These are phyloP conservation scores for Neurospora terricola DNA, from an alignment of 495 filamentous ascomycete species.

Conservation along the genomic window DNA sequence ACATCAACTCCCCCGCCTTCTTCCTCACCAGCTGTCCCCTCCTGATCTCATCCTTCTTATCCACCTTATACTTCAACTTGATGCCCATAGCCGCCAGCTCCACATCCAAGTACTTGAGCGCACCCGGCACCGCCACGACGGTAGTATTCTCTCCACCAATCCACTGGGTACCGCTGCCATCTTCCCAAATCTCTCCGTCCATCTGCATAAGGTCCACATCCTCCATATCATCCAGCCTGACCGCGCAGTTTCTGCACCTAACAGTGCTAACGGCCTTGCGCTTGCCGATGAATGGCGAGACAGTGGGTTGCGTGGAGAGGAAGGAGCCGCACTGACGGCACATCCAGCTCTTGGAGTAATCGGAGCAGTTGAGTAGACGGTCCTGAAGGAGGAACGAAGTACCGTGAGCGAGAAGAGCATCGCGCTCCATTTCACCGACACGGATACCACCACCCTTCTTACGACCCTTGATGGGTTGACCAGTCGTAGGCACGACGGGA, in stretches of 20 bases:
- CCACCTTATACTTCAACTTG: constrained; percentile 58
- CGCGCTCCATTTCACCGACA: constrained; percentile 98
- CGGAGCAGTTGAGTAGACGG: constrained; percentile 91
- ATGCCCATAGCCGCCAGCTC: constrained; percentile 68
- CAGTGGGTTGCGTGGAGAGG: constrained; percentile 68
- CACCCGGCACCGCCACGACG: constrained; percentile 83
- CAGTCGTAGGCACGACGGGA: constrained; percentile 75
- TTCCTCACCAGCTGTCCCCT: constrained; percentile 24
- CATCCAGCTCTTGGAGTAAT: constrained; percentile 78
- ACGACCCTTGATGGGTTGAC: constrained; percentile 93
- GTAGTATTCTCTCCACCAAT: constrained; percentile 85
- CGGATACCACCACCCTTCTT: constrained; percentile 95
- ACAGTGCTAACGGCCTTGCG: constrained; percentile 45
- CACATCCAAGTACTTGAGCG: constrained; percentile 86
- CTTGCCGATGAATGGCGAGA: constrained; percentile 58
- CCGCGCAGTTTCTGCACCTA: constrained; percentile 77
- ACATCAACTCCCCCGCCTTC: constrained; percentile 11
- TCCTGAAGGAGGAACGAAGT: constrained; percentile 92
- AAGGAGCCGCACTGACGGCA: constrained; percentile 84
- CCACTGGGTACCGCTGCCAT: constrained; percentile 70
- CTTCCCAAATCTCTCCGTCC: constrained; percentile 77
- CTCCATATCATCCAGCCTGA: constrained; percentile 41
- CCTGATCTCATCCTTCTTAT: constrained; percentile 39
- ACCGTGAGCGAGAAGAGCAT: constrained; percentile 87
- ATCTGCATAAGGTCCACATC: constrained; percentile 49